A percentile compares a stretch with the other conserved stretches of the same genome.
Evolutionary conservation across 805 yeast species (phyloP).

Genomic region (Schwanniomyces pseudopolymorphus): DNA sequence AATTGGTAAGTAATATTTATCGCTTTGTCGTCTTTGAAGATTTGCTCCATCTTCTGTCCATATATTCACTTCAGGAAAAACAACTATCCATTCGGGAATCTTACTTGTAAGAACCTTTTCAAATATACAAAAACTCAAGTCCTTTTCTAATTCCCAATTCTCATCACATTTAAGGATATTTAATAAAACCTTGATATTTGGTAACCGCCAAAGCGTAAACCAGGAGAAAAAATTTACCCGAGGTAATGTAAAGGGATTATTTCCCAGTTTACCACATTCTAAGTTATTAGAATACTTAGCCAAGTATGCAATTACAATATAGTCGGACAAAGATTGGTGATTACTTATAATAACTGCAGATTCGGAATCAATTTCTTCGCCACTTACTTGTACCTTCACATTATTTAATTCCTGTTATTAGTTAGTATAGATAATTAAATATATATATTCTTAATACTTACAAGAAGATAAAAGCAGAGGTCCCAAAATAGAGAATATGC

Average conservation of each 20-base stretch:
- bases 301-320: constrained; percentile 49
- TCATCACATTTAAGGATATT: constrained; percentile 61
- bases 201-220: constrained; percentile 65
- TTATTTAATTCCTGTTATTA: constrained; percentile 30
- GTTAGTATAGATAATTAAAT: not conserved
- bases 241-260: constrained; percentile 29
- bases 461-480: constrained; percentile 26
- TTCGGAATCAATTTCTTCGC: constrained; percentile 38
- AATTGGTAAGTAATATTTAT: constrained; percentile 58
- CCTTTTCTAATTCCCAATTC: constrained; percentile 58
- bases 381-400: constrained; percentile 39
- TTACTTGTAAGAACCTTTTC: constrained; percentile 33
- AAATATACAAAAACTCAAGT: constrained; percentile 35
- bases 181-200: constrained; percentile 47
- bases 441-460: constrained; percentile 11
- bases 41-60: constrained; percentile 48
- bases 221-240: constrained; percentile 64
- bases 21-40: constrained; percentile 55
- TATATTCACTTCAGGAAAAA: constrained; percentile 86
- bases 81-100: constrained; percentile 58
- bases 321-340: constrained; percentile 70
- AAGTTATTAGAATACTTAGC: constrained; percentile 26
- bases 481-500: constrained; percentile 28
- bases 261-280: not conserved
- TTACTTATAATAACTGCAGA: constrained; percentile 49